Conservation (phyloP, 768 basidiomycete species). For the Naganishia randhawae region DNA sequence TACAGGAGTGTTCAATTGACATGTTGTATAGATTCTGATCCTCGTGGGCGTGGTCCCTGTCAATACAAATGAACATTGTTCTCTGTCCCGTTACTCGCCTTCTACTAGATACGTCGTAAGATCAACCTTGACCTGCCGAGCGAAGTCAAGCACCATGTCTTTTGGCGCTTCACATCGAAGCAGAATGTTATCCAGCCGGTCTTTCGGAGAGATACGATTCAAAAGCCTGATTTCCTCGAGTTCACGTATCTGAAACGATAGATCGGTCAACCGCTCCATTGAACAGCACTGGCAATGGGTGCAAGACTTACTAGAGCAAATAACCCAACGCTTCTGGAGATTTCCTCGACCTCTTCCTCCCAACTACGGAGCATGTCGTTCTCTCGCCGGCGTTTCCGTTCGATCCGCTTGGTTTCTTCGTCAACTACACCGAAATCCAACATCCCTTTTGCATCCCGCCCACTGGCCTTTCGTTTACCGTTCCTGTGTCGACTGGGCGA, state of each 20-base stretch:
- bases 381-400: conserved; percentile 55
- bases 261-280: background rate
- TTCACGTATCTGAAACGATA: conserved; percentile 51
- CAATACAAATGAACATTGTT: background rate
- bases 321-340: conserved; percentile 60
- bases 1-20: background rate
- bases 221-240: conserved; percentile 44
- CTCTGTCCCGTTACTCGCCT: conserved; percentile 1
- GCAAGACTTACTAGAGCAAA: conserved; percentile 74
- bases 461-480: conserved; percentile 9
- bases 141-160: conserved; percentile 27
- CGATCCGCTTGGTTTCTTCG: conserved; percentile 65
- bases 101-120: conserved; percentile 25
- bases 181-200: conserved; percentile 47
- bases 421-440: conserved; percentile 56
- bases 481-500: conserved; percentile 18
- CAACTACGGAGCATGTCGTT: conserved; percentile 76
- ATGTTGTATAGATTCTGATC: no score
- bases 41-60: no score
- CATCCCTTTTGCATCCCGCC: background rate
- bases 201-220: conserved; percentile 39
- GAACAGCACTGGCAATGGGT: background rate
- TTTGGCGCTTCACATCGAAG: conserved; percentile 42
- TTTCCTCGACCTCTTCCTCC: conserved; percentile 71
- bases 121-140: conserved; percentile 24